Evolutionary conservation across 495 filamentous ascomycete genomes (phyloP), one percentile per base, ranked within the genome.

Genomic region (Saxophila tyrrhenica): DNA sequence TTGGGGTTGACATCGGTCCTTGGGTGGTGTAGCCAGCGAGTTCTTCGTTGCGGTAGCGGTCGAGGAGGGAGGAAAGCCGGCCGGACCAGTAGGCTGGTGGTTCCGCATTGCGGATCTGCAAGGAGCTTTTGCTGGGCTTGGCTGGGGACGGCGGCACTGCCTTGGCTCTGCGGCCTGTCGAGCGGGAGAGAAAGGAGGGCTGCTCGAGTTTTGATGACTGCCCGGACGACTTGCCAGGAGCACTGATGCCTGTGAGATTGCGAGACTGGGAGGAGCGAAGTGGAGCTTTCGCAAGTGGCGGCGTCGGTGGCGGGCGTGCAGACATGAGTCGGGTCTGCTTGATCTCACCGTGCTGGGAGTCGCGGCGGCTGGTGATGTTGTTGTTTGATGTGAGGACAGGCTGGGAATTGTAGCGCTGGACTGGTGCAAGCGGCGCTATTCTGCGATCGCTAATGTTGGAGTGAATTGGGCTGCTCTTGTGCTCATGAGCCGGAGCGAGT

Each of bases 31-130:
- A 42, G 29, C 17, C 7, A 22, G 29, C 25, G 23, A 59, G 44
- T n/a, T 56, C 52, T 38, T 59, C 60, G 57, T 57, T 58, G 42
- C 52, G 51, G 57, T 55, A 59, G 51, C 56, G 57, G 48, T 62
- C 57, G 20, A 20, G 51, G 5, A 59, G 49, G 42, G 52, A 39
- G 43, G 39, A 47, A 49, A 62, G 47, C 47, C 60, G 60, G 48
- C 57, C 60, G 50, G 47, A 43, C 60, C 60, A 62, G 49, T 62
- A 62, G 48, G 51, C 17, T 16, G 41, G 24, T 20, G 55, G 50
- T 50, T 57, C 43, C 50, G 50, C 9, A 7, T 16, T 51, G 13
- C 3, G 16, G 21, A 41, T 21, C 3, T 49, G 24, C 2, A 19
- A 42, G 51, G 24, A 13, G 16, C 42, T 35, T 16, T 46, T 35